A percentile compares a stretch with the other conserved stretches of the same genome.
Evolutionary conservation across 371 early-diverging fungal genomes (phyloP).

Genomic region (Funneliformis caledonium): DNA sequence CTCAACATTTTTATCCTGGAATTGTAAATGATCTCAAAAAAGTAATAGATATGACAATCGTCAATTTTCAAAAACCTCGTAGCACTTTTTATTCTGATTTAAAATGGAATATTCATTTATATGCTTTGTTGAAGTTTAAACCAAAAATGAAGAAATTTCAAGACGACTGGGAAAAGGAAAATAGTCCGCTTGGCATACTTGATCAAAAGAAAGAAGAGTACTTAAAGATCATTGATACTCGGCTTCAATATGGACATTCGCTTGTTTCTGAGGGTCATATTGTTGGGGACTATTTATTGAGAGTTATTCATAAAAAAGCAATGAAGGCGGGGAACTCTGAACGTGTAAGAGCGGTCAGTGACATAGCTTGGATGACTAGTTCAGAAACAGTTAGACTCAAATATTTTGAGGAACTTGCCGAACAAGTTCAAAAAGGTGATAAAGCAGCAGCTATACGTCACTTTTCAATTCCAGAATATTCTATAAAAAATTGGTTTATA

Average conservation of each 20-base stretch:
- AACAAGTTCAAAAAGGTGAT: conserved; percentile 7
- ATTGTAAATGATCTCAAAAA: conserved; percentile 13
- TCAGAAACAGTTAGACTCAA: conserved; percentile 16
- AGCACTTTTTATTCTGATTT: neutral
- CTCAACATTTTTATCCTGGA: conserved; percentile 19
- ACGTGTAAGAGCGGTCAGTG: neutral
- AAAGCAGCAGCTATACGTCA: neutral
- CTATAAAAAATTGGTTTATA: conserved; percentile 19
- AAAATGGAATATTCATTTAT: conserved; percentile 25
- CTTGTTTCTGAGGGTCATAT: conserved; percentile 36
- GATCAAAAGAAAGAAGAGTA: conserved; percentile 31
- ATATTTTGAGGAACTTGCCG: conserved; percentile 29
- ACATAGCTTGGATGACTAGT: conserved; percentile 10
- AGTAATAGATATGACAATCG: neutral
- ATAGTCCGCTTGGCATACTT: conserved; percentile 29
- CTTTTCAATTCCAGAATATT: neutral
- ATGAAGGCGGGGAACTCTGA: conserved; percentile 15
- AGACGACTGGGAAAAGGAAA: conserved; percentile 30
- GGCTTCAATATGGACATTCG: conserved; percentile 21
- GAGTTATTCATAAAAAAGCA: conserved; percentile 32
- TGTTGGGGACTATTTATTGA: conserved; percentile 15
- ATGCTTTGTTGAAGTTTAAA: conserved; percentile 24
- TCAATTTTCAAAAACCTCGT: neutral
- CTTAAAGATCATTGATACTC: neutral
- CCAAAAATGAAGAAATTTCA: conserved; percentile 15